Percentiles rank a stretch among this genome's conserved stretches.
These are phyloP conservation scores for Aquilaria malaccensis DNA, from an alignment of 345 rosid species.

Conservation along the genomic window DNA sequence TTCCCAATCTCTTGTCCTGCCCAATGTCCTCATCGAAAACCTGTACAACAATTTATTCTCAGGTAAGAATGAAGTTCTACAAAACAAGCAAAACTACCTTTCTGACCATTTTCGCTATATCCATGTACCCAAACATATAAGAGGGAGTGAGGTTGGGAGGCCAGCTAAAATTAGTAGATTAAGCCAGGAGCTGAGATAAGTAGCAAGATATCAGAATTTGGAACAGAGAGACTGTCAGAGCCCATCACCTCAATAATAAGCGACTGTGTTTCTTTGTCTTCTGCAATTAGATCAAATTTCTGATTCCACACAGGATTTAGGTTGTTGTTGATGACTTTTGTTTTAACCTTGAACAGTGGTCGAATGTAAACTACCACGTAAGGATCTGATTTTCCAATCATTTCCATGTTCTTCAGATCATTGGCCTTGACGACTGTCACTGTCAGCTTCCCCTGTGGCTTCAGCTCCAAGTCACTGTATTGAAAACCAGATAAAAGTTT, in stretches of 20 bases:
- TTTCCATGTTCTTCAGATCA: constrained; percentile 86
- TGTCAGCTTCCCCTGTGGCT: constrained; percentile 78
- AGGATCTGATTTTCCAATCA: constrained; percentile 95
- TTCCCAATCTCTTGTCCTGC: constrained; percentile 81
- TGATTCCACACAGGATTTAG: constrained; percentile 87
- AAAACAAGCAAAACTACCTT: too few relatives aligned
- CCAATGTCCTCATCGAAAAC: constrained; percentile 85
- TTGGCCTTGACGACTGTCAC: constrained; percentile 64
- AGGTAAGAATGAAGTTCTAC: too few relatives aligned
- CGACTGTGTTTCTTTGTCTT: constrained; percentile 92
- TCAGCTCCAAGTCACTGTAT: constrained; percentile 89
- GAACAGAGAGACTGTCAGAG: neutral
- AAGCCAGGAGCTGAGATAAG: neutral
- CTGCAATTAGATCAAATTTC: constrained; percentile 72
- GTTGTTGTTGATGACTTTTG: constrained; percentile 72
- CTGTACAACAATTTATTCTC: constrained; percentile 22
- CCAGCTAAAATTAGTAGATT: too few relatives aligned
- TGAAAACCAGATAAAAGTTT: constrained; percentile 2
- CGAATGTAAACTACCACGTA: constrained; percentile 65
- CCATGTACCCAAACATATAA: too few relatives aligned
- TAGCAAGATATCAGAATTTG: neutral
- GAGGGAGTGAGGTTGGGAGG: too few relatives aligned
- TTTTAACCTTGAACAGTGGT: constrained; percentile 75
- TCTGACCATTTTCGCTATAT: too few relatives aligned
- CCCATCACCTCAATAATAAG: constrained; percentile 61